A percentile compares a stretch with the other conserved stretches of the same genome.
These are phyloP conservation scores for Sporothrix inflata DNA, from an alignment of 2,329 filamentous ascomycete species.

Conservation along the genomic window DNA sequence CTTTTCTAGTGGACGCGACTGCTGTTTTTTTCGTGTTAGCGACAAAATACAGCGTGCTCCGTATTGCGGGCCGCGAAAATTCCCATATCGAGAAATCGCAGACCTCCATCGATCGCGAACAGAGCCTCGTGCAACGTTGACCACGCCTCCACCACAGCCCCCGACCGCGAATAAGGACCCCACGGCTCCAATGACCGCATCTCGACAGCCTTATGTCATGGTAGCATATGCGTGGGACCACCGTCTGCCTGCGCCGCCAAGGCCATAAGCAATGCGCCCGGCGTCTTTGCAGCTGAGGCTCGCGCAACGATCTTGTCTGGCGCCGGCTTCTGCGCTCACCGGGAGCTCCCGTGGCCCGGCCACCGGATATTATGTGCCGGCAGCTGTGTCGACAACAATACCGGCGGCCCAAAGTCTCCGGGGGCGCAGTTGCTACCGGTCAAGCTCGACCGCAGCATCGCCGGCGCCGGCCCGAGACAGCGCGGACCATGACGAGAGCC, in stretches of 20 bases:
- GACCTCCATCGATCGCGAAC: neutral
- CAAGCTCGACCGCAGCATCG: neutral
- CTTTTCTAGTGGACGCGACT: neutral
- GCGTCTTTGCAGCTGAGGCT: constrained; percentile 29
- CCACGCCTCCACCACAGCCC: neutral
- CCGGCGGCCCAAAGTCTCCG: neutral
- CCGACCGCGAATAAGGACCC: neutral
- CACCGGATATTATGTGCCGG: neutral
- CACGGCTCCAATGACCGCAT: neutral
- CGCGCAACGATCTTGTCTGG: constrained; percentile 20
- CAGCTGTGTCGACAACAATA: neutral
- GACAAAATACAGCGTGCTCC: neutral
- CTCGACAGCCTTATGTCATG: constrained; percentile 25
- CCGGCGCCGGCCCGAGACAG: neutral
- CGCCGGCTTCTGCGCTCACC: neutral
- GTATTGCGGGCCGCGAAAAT: neutral
- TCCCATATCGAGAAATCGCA: neutral
- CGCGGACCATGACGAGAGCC: neutral
- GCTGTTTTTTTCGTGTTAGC: neutral
- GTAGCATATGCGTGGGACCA: constrained; percentile 20
- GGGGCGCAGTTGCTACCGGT: neutral
- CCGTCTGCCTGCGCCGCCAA: constrained; percentile 26
- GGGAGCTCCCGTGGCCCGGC: neutral
- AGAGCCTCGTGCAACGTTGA: neutral
- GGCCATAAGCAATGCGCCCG: constrained; percentile 34